Evolutionary conservation across 1,139 yeast species (phyloP).

Genomic region (Kurtzmaniella quercitrusa): DNA sequence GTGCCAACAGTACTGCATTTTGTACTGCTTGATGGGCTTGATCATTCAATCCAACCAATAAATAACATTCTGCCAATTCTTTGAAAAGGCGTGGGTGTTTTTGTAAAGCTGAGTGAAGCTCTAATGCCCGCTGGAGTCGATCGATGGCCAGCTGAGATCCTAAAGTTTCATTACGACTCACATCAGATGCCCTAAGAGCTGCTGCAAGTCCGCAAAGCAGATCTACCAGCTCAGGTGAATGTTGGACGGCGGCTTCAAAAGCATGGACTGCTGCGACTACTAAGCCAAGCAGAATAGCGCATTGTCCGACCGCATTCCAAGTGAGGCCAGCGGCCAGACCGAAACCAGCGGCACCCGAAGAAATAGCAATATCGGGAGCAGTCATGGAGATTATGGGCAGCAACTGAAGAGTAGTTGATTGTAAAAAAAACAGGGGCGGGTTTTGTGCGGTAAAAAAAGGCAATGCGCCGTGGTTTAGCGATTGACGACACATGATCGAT

Average conservation of each 20-base stretch:
- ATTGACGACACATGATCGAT: constrained; percentile 2
- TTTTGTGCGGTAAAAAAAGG: constrained; percentile 3
- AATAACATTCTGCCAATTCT: constrained; percentile 49
- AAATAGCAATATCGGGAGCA: not conserved
- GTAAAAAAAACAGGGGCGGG: constrained; percentile 3
- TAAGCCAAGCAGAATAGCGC: constrained; percentile 45
- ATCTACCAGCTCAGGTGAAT: constrained; percentile 36
- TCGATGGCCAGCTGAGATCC: constrained; percentile 45
- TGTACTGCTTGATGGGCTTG: constrained; percentile 49
- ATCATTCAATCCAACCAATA: constrained; percentile 42
- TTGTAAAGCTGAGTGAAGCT: constrained; percentile 27
- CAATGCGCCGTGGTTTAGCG: constrained; percentile 1
- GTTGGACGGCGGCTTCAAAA: constrained; percentile 43
- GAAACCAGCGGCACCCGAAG: not conserved
- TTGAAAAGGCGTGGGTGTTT: constrained; percentile 36
- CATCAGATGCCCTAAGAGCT: constrained; percentile 36
- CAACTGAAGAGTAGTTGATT: not conserved
- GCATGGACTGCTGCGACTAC: constrained; percentile 39
- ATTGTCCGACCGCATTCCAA: constrained; percentile 50
- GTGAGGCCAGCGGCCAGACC: constrained; percentile 31
- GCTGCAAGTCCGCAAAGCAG: constrained; percentile 44
- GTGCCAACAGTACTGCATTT: constrained; percentile 41
- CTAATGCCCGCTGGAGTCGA: constrained; percentile 35
- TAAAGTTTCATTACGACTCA: constrained; percentile 29
- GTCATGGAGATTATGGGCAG: not conserved